These are phyloP conservation scores for Blastobotrys terrestris DNA, from an alignment of 805 yeast species.

Conservation along the genomic window DNA sequence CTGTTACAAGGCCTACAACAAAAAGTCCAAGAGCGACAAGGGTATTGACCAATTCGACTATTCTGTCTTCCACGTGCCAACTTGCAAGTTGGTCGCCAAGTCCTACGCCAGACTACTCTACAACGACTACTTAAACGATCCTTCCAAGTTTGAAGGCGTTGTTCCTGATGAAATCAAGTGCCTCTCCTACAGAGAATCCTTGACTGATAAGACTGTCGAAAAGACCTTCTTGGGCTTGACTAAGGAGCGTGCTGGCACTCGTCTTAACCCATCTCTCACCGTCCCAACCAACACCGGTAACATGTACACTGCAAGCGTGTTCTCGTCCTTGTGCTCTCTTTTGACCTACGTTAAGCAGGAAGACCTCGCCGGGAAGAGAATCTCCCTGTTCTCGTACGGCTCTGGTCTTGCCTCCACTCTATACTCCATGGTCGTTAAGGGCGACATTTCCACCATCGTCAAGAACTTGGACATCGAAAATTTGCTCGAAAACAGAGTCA, in stretches of 20 bases:
- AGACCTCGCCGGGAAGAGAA: constrained; percentile 70
- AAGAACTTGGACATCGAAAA: constrained; percentile 59
- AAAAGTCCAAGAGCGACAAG: constrained; percentile 43
- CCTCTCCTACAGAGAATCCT: constrained; percentile 66
- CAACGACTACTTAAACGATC: constrained; percentile 77
- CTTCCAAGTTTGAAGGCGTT: constrained; percentile 47
- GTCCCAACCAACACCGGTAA: constrained; percentile 97
- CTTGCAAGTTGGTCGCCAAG: constrained; percentile 90
- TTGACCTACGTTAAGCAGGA: constrained; percentile 70
- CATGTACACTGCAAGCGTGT: constrained; percentile 93
- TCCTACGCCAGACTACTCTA: constrained; percentile 87
- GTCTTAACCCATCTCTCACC: constrained; percentile 72
- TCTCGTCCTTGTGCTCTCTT: constrained; percentile 79
- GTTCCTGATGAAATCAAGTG: constrained; percentile 50
- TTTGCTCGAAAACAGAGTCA: constrained; percentile 59
- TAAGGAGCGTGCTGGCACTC: constrained; percentile 57
- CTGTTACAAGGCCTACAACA: constrained; percentile 76
- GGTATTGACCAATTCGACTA: constrained; percentile 70
- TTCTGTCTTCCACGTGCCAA: constrained; percentile 96
- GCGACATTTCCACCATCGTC: constrained; percentile 68
- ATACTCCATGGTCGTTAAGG: constrained; percentile 71
- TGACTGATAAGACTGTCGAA: constrained; percentile 75
- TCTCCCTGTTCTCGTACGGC: constrained; percentile 94
- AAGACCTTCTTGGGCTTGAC: constrained; percentile 76
- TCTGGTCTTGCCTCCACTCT: constrained; percentile 94